These are phyloP conservation scores for Elsinoe arachidis DNA, from an alignment of 2,329 filamentous ascomycete species.

Conservation along the genomic window DNA sequence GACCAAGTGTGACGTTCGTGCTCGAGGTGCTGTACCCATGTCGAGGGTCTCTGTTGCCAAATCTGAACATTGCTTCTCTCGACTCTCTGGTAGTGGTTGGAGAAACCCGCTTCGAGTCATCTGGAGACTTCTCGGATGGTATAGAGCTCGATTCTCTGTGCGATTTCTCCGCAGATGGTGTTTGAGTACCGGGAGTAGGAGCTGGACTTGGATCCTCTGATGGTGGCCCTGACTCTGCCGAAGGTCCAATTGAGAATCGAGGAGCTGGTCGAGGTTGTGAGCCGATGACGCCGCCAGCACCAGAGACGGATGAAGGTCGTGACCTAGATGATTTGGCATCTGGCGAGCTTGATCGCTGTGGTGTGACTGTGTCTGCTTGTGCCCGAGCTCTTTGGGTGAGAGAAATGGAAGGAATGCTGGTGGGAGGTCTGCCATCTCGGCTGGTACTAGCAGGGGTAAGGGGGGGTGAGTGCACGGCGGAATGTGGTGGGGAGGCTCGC, in stretches of 20 bases:
- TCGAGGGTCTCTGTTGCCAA: constrained; percentile 64
- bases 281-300: constrained; percentile 35
- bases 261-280: constrained; percentile 42
- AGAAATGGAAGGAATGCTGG: constrained; percentile 14
- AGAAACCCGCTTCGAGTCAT: constrained; percentile 67
- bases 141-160: neutral
- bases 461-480: constrained; percentile 76
- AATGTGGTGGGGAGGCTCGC: constrained; percentile 56
- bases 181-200: constrained; percentile 43
- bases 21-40: constrained; percentile 38
- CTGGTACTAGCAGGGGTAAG: constrained; percentile 76
- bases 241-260: constrained; percentile 49
- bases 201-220: constrained; percentile 57
- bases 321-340: constrained; percentile 33
- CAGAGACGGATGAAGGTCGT: constrained; percentile 35
- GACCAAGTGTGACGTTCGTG: constrained; percentile 28
- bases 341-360: constrained; percentile 42
- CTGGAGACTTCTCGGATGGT: constrained; percentile 50
- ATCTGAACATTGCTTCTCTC: constrained; percentile 77
- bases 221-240: constrained; percentile 44
- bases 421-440: constrained; percentile 40
- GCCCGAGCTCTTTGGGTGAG: constrained; percentile 24
- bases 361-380: constrained; percentile 52
- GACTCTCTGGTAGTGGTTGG: constrained; percentile 56
- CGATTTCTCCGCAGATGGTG: constrained; percentile 26